Base-by-base conservation (phyloP, 202 grass and related monocot genomes). In the Setaria italica region DNA sequence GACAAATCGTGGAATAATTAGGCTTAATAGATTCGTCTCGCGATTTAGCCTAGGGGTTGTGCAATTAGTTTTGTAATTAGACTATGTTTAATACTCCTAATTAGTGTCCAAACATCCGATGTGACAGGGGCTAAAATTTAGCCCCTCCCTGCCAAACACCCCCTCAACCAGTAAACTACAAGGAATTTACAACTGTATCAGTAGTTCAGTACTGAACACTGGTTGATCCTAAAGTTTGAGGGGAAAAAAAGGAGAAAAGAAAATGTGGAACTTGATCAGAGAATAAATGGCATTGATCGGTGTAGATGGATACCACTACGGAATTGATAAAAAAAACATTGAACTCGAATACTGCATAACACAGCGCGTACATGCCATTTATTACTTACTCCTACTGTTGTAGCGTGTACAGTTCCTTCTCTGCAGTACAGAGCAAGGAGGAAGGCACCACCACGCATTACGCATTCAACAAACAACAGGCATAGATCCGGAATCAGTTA, bases 381-480 rank as follows among this genome's bases (percentile, higher is more conserved):
- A 82, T 82, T 82, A 39, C 39, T 41, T 41, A 46, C 43, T 46
- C 7, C 46, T 82, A 11, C 63, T 16, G 37, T 53, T 77, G 67
- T 63, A 46, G 25, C 5, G 45, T 13, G 41, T 72, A 55, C 67
- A 80, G 39, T 64, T 43, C 29, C 32, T 57, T 9, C 35, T 34
- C 54, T 20, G 37, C 48, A n/a, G 59, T 59, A 43, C 53, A 15
- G 50, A 80, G 37, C 17, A 21, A 51, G 20, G 13, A 55, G 5
- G 34, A 72, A 46, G 49, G 11, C 30, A 77, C 47, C 10, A 41
- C 21, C 1, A 5, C 46, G 56, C 64, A 70, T 54, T 89, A 5
- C 46, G 56, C 64, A 70, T 54, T 89, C 43, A 80, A 76, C 11
- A 49, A 81, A 71, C 71, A 48, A 65, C 64, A 81, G 14, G 37